A percentile compares a stretch with the other conserved stretches of the same genome.
phyloP scores from a whole-genome alignment of 2,329 filamentous ascomycete species.

The Alternaria novae-zelandiae region DNA sequence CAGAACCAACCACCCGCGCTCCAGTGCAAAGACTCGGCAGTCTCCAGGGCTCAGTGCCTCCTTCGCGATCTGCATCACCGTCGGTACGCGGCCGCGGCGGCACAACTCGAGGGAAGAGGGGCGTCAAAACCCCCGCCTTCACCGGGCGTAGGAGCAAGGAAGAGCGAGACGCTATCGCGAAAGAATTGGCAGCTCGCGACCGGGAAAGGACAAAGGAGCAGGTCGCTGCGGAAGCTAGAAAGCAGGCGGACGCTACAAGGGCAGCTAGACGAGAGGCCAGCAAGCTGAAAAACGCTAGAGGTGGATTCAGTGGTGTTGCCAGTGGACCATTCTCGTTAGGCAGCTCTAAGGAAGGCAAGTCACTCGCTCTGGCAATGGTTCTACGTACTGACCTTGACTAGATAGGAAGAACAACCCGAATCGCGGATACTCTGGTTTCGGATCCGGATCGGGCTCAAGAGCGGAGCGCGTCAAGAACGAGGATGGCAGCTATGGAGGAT shows the following conservation, averaged over 20 bases:
- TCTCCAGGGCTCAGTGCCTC: constrained; percentile 34
- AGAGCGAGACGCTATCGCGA: constrained; percentile 52
- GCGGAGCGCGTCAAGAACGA: constrained; percentile 42
- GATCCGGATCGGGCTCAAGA: constrained; percentile 38
- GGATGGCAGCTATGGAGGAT: constrained; percentile 29
- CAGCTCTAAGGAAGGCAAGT: constrained; percentile 35
- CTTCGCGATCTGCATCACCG: constrained; percentile 40
- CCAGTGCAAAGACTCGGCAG: constrained; percentile 37
- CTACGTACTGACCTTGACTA: constrained; percentile 16
- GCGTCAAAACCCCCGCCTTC: constrained; percentile 49
- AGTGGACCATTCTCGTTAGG: constrained; percentile 53
- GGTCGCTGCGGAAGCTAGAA: constrained; percentile 37
- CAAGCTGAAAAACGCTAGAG: constrained; percentile 44
- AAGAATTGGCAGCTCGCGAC: constrained; percentile 49
- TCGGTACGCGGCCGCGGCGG: constrained; percentile 35
- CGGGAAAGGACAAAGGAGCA: constrained; percentile 45
- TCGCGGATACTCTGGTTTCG: constrained; percentile 30
- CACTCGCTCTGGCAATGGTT: not conserved
- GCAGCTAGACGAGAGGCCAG: constrained; percentile 29
- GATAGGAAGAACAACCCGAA: constrained; percentile 28
- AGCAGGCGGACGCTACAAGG: constrained; percentile 27
- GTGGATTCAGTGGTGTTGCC: constrained; percentile 51
- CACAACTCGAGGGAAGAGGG: constrained; percentile 36
- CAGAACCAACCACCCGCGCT: constrained; percentile 27
- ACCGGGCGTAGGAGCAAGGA: constrained; percentile 54